Evolutionary conservation across 768 basidiomycete genomes (phyloP).

Genomic region (Podaxis rugospora): DNA sequence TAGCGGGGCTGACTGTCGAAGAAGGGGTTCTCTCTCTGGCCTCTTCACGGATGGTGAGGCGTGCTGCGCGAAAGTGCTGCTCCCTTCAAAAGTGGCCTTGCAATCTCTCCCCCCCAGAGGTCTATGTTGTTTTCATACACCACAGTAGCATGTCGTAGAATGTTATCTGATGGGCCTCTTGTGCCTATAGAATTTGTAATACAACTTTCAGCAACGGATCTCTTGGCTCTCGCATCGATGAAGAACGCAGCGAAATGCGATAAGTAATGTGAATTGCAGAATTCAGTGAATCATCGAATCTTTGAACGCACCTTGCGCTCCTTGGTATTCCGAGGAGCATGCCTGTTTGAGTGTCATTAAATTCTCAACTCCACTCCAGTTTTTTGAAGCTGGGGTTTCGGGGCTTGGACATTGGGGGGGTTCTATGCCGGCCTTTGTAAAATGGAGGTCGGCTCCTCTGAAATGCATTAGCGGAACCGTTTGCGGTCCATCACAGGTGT

Average conservation of each 20-base stretch:
- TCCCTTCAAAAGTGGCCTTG: slow-evolving; percentile 8
- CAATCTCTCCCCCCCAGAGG: not conserved
- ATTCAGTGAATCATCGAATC: slow-evolving; percentile 81
- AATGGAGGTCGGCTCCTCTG: too few relatives aligned
- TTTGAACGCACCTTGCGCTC: slow-evolving; percentile 80
- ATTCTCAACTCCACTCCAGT: slow-evolving; percentile 38
- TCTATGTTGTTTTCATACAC: not conserved
- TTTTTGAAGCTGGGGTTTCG: too few relatives aligned
- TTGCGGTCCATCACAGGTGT: too few relatives aligned
- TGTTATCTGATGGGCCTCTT: slow-evolving; percentile 20
- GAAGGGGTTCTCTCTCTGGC: slow-evolving; percentile 15
- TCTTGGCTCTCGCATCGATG: slow-evolving; percentile 79
- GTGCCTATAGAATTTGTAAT: slow-evolving; percentile 24
- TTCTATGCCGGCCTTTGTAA: too few relatives aligned
- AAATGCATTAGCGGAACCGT: too few relatives aligned
- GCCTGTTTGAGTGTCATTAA: slow-evolving; percentile 74
- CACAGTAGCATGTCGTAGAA: slow-evolving; percentile 20
- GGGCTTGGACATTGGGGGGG: too few relatives aligned
- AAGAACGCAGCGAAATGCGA: slow-evolving; percentile 79
- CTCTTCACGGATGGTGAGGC: not conserved
- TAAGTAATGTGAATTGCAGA: slow-evolving; percentile 83
- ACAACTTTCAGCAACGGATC: slow-evolving; percentile 56
- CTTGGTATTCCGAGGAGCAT: slow-evolving; percentile 72
- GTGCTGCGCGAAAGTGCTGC: not conserved
- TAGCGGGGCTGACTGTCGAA: not conserved